Evolutionary conservation across 2,329 filamentous ascomycete genomes (phyloP), one percentile per base, ranked within the genome.

Genomic region (Fusarium newnesense): DNA sequence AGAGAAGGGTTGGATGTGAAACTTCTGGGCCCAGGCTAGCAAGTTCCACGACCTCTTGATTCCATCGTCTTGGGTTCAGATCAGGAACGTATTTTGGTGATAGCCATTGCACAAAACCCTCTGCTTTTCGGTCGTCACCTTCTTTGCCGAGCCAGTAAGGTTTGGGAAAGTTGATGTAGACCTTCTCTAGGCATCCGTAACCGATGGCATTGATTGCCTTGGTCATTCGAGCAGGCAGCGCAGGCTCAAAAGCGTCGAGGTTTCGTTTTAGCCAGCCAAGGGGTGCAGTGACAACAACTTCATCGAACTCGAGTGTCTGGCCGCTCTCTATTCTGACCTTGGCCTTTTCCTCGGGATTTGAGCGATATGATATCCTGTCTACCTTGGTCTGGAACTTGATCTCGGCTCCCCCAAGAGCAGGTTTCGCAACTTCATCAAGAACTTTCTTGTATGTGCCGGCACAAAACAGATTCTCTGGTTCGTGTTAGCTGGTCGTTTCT

Each of bases 1-100:
- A 97, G 32, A 97, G 88, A 8, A 97, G 87, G 1, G 94, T 97
- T 12, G 95, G 93, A 67, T 97, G 94, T 0, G 91, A 87, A 57
- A 84, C 85, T 4, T 83, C 77, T 0, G 78, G 75, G 0, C 89
- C 86, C 5, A 97, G 85, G 4, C 91, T 90, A 46, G 92, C 91
- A 28, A 97, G 87, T 65, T 96, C 95, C 65, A 97, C 86, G 60
- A 90, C 88, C 82, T 96, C 92, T 80, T 94, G 92, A 70, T 91
- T 89, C 93, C 94, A 96, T 67, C 85, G 82, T 10, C 86, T 76
- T 4, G 90, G 88, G 74, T 93, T 92, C 3, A 89, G 88, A 57
- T 87, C 83, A 1, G 84, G 70, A 0, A 91, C 87, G 79, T 97
- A 97, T 4, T 79, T 81, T 6, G 94, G 94, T 1, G 90, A 83